phyloP scores from a whole-genome alignment of 2,329 filamentous ascomycete genomes.

The Scedosporium minutisporum region DNA sequence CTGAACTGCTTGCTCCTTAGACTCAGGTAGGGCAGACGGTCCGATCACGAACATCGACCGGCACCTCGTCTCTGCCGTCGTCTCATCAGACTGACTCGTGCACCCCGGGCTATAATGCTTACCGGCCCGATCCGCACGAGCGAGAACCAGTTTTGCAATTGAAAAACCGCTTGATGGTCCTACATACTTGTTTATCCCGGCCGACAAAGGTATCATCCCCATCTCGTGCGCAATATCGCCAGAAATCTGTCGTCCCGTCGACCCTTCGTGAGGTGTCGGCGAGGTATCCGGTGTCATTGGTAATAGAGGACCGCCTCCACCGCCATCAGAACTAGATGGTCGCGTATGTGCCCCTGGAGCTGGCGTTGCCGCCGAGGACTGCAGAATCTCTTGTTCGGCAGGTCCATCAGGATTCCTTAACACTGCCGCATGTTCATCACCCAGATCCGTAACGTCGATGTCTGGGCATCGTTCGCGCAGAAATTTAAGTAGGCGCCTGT shows the following conservation, averaged over 20 bases:
- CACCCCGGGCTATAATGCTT: constrained; percentile 28
- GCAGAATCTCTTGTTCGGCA: too few relatives aligned
- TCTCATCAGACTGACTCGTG: constrained; percentile 14
- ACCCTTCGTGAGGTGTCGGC: not conserved
- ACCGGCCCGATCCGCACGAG: constrained; percentile 20
- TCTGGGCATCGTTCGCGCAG: constrained; percentile 27
- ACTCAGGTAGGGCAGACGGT: constrained; percentile 18
- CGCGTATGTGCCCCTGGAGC: not conserved
- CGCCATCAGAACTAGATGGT: too few relatives aligned
- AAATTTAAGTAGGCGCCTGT: constrained; percentile 3
- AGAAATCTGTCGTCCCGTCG: constrained; percentile 9
- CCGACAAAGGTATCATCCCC: constrained; percentile 20
- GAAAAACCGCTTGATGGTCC: constrained; percentile 47
- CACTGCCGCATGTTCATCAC: too few relatives aligned
- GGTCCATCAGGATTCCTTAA: too few relatives aligned
- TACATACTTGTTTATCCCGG: constrained; percentile 38
- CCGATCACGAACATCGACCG: constrained; percentile 23
- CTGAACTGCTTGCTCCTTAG: constrained; percentile 25
- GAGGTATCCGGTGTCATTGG: not conserved
- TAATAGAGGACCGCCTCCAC: too few relatives aligned
- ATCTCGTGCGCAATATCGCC: constrained; percentile 7
- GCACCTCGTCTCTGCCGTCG: constrained; percentile 15
- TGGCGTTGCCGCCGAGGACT: constrained; percentile 10
- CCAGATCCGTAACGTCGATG: constrained; percentile 23
- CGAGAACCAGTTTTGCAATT: constrained; percentile 22